Base-by-base conservation (phyloP, 2,329 filamentous ascomycete genomes). In the Pleomassaria siparia region DNA sequence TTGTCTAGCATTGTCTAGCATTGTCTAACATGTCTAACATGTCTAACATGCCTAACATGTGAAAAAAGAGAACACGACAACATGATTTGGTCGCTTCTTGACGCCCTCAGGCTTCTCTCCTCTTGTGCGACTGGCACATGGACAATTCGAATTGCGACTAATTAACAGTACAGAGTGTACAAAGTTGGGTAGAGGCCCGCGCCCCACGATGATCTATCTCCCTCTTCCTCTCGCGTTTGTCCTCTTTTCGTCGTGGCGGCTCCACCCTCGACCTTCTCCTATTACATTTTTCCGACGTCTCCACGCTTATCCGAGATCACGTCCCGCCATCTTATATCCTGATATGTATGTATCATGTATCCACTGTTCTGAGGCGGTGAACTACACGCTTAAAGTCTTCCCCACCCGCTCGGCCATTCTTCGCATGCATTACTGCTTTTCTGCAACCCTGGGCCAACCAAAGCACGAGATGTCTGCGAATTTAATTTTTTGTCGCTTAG, bases 1-100 rank as follows among this genome's bases (percentile, higher is more conserved):
- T n/a, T n/a, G n/a, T n/a, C n/a, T n/a, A n/a, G n/a, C n/a, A n/a
- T n/a, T n/a, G n/a, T n/a, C n/a, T n/a, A n/a, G n/a, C n/a, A n/a
- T n/a, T n/a, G n/a, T n/a, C 25, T 7, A 26, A 9, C 15, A 10
- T 15, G 9, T 9, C 5, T 20, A 10, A 37, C 12, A 22, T 22
- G 18, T 10, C 21, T 37, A 37, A 37, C 25, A 24, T 30, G 25
- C 40, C 44, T 58, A 35, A 46, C 64, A 66, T 66, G 64, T 64
- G 60, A 66, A 63, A 49, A n/a, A n/a, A n/a, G n/a, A n/a, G 24
- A 18, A 11, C 45, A 46, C 40, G 22, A 40, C 56, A 42, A 55
- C 53, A 59, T 56, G 51, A 59, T 60, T 32, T 51, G 18, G 9
- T 7, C n/a, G 35, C n/a, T n/a, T 5, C n/a, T 32, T 5, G 29